Evolutionary conservation across 345 rosid genomes (phyloP).

Genomic region (Hibiscus trionum): DNA sequence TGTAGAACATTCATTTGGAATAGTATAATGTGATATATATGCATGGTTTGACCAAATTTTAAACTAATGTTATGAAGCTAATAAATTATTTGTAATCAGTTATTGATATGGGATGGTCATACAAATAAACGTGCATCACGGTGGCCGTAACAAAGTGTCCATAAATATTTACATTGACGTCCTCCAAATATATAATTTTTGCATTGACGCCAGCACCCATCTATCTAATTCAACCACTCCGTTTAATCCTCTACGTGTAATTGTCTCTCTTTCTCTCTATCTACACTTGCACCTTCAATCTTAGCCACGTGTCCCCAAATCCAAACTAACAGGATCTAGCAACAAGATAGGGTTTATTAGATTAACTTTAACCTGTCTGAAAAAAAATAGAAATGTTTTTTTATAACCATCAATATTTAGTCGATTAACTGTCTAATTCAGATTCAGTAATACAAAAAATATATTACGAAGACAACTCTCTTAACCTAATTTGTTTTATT

Average conservation of each 20-base stretch:
- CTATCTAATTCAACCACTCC: background rate
- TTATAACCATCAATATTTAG: too few relatives aligned
- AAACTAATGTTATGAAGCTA: background rate
- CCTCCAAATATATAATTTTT: too few relatives aligned
- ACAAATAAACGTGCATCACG: background rate
- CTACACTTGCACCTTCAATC: background rate
- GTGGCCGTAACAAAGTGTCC: background rate
- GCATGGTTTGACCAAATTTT: background rate
- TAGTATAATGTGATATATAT: background rate
- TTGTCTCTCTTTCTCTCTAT: background rate
- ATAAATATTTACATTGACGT: background rate
- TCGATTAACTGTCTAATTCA: too few relatives aligned
- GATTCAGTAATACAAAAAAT: too few relatives aligned
- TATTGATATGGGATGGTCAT: too few relatives aligned
- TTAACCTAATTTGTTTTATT: too few relatives aligned
- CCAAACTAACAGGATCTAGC: background rate
- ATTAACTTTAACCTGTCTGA: too few relatives aligned
- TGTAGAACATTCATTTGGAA: too few relatives aligned
- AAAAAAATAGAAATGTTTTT: too few relatives aligned
- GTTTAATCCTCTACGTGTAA: background rate
- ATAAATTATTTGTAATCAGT: background rate
- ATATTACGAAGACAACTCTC: too few relatives aligned
- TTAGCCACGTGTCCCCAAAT: background rate
- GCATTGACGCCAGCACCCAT: background rate
- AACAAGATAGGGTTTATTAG: too few relatives aligned